Percentiles rank a stretch among this genome's conserved stretches.
These are phyloP conservation scores for Chalciporus chontae DNA, from an alignment of 768 basidiomycete species.

Conservation along the genomic window DNA sequence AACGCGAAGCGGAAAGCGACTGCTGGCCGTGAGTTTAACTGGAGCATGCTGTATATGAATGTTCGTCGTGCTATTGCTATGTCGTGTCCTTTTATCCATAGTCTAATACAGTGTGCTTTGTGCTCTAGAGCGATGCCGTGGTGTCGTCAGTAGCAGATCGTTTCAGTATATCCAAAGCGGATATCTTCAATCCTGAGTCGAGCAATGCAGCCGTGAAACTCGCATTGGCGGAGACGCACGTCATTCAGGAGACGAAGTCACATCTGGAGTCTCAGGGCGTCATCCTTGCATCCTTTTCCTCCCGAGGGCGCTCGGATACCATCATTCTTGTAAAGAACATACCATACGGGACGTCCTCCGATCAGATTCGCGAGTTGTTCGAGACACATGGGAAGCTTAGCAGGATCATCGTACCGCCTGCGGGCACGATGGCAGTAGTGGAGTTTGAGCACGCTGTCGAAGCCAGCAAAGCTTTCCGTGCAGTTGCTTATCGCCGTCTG, in stretches of 20 bases:
- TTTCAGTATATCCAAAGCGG: slow-evolving; percentile 82
- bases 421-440: slow-evolving; percentile 90
- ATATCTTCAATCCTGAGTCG: slow-evolving; percentile 82
- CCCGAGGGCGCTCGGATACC: slow-evolving; percentile 63
- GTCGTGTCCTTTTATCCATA: slow-evolving; percentile 14
- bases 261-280: slow-evolving; percentile 82
- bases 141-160: slow-evolving; percentile 86
- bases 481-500: slow-evolving; percentile 81
- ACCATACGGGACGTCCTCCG: slow-evolving; percentile 78
- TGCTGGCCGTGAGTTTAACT: slow-evolving; percentile 82
- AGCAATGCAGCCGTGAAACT: slow-evolving; percentile 88
- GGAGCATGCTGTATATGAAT: slow-evolving; percentile 97
- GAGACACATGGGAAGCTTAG: slow-evolving; percentile 66
- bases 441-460: slow-evolving; percentile 75
- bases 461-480: slow-evolving; percentile 72
- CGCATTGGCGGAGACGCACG: slow-evolving; percentile 92
- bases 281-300: slow-evolving; percentile 53
- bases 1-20: slow-evolving; percentile 59
- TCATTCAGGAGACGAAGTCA: slow-evolving; percentile 91
- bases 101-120: slow-evolving; percentile 18
- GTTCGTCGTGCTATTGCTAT: slow-evolving; percentile 50
- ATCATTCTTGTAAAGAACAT: slow-evolving; percentile 95
- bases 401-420: slow-evolving; percentile 81
- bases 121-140: slow-evolving; percentile 85
- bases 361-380: slow-evolving; percentile 79